Evolutionary conservation across 805 yeast species (phyloP), one percentile per base, ranked within the genome.

Genomic region (Wickerhamiella siamensis): DNA sequence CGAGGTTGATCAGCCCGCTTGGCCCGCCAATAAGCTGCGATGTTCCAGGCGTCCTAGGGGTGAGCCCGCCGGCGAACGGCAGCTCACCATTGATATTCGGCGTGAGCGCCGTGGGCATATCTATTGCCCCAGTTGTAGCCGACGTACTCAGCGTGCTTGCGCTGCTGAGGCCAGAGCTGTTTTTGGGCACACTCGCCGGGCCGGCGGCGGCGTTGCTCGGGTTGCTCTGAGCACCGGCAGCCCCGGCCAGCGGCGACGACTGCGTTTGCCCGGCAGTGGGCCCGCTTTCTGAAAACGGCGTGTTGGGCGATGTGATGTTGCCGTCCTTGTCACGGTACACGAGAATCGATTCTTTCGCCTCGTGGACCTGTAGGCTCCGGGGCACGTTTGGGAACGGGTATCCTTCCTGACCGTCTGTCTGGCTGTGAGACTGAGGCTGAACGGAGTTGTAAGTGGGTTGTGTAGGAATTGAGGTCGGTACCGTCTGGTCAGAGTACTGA

Each of bases 311-410:
- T 17, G 54, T 41, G 22, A 50, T 36, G 31, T 47, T 51, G 20
- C 69, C 71, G 49, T 65, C 66, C 39, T 67, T 67, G 47, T 69
- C 68, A 47, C 75, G 60, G 41, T 75, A 66, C 49, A 77, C 66
- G 50, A 81, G 66, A 45, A 81, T 81, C 2, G 91, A 87, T 41
- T 76, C 75, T 51, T 74, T 79, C 16, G 91, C 88, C 50, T 71
- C 80, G 45, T 31, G 82, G 74, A 15, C 80, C 75, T 15, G 84
- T 83, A 42, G 77, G 60, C 29, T 36, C 27, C 21, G 55, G 43
- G 44, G 51, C 22, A 46, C 42, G 18, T 21, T 24, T 31, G 54
- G 54, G 38, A 54, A 53, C 24, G 55, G 55, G 33, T 53, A 52
- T 6, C 49, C 46, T 14, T 47, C 44, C 31, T 32, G 36, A 64